A percentile compares a stretch with the other conserved stretches of the same genome.
Conservation (phyloP, 371 early-diverging fungal species). For the Chytridium lagenaria region DNA sequence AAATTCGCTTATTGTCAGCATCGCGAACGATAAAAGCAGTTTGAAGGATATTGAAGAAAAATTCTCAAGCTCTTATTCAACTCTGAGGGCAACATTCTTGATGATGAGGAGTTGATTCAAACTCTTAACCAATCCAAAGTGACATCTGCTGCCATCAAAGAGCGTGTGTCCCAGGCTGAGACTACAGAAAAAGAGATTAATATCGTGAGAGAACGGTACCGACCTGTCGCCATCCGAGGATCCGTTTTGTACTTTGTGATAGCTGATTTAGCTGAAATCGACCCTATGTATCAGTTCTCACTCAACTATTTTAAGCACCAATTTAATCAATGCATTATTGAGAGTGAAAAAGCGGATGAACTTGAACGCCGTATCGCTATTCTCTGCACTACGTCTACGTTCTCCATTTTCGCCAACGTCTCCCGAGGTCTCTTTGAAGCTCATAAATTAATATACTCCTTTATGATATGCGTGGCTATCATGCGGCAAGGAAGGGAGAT, state of each 20-base stretch:
- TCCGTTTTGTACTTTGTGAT: slow-evolving; percentile 56
- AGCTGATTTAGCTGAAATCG: slow-evolving; percentile 55
- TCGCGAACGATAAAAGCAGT: slow-evolving; percentile 55
- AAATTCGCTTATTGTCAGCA: slow-evolving; percentile 54
- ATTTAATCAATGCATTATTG: slow-evolving; percentile 50
- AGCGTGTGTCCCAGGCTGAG: slow-evolving; percentile 52
- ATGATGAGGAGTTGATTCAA: slow-evolving; percentile 58
- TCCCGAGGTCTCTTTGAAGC: slow-evolving; percentile 57
- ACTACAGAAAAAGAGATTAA: slow-evolving; percentile 54
- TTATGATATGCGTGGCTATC: slow-evolving; percentile 54
- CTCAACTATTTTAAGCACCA: slow-evolving; percentile 56
- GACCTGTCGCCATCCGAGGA: slow-evolving; percentile 58
- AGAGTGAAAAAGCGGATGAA: slow-evolving; percentile 44
- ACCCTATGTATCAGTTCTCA: slow-evolving; percentile 60
- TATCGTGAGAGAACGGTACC: slow-evolving; percentile 51
- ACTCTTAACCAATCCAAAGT: slow-evolving; percentile 59
- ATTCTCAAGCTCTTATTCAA: slow-evolving; percentile 56
- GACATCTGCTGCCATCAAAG: slow-evolving; percentile 56
- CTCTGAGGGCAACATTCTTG: slow-evolving; percentile 58
- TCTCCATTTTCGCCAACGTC: slow-evolving; percentile 50
- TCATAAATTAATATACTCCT: slow-evolving; percentile 55
- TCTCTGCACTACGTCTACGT: slow-evolving; percentile 48
- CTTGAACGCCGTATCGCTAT: slow-evolving; percentile 37
- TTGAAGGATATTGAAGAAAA: slow-evolving; percentile 59
- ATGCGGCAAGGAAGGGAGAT: slow-evolving; percentile 44